Percentiles rank a stretch among this genome's conserved stretches.
phyloP scores from a whole-genome alignment of 2,329 filamentous ascomycete species.

The Phialophora verrucosa region DNA sequence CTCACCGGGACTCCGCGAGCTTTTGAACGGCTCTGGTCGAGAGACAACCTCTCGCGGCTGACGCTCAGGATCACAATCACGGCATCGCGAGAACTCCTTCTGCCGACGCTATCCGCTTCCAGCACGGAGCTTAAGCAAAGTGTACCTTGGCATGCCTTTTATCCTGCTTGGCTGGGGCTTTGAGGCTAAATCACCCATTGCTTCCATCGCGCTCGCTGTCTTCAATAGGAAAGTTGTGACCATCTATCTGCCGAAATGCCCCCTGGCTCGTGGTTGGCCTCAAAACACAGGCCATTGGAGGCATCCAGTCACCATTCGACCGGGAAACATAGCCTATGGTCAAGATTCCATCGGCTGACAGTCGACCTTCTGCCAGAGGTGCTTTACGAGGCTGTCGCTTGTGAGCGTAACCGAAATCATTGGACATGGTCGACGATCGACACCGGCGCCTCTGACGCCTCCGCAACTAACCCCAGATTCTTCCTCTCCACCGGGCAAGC shows the following conservation, averaged over 20 bases:
- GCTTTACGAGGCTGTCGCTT: conserved; percentile 11
- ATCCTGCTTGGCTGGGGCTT: conserved; percentile 20
- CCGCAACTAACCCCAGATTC: conserved; percentile 15
- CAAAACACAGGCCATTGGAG: not conserved
- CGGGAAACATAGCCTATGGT: conserved; percentile 7
- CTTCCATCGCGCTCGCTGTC: conserved; percentile 3
- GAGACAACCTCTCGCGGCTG: not conserved
- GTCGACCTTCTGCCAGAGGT: conserved; percentile 13
- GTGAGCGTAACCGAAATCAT: conserved; percentile 2
- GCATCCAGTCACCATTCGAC: conserved; percentile 2
- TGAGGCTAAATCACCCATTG: conserved; percentile 15
- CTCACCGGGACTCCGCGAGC: conserved; percentile 4
- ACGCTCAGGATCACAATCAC: conserved; percentile 1
- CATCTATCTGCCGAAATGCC: conserved; percentile 4
- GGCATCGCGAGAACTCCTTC: conserved; percentile 10
- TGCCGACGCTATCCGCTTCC: conserved; percentile 19
- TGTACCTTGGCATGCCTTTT: conserved; percentile 15
- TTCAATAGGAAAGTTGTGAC: not conserved
- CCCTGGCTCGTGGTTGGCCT: conserved; percentile 1
- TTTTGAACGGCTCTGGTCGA: conserved; percentile 4
- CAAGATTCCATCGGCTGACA: conserved; percentile 14
- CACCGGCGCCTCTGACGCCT: not conserved
- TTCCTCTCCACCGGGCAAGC: conserved; percentile 7
- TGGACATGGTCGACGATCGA: conserved; percentile 9
- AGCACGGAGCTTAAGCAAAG: conserved; percentile 15